These are phyloP conservation scores for Amoebophrya sp. DNA, from an alignment of 169 alveolate species.

Conservation along the genomic window DNA sequence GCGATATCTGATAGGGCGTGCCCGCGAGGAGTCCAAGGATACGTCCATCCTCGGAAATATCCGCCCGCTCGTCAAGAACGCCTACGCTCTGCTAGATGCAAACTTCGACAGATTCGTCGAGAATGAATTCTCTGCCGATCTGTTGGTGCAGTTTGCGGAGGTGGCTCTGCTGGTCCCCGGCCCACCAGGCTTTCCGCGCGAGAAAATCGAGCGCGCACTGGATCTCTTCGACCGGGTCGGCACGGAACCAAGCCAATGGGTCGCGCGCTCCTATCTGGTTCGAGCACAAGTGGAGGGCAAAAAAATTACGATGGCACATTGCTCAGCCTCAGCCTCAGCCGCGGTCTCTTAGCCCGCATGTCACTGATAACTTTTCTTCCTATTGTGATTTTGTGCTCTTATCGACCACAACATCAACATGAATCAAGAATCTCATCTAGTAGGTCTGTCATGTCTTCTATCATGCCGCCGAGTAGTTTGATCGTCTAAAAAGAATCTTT, in stretches of 20 bases:
- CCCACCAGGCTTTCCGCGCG: background rate
- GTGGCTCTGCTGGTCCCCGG: background rate
- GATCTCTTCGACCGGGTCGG: conserved; percentile 32
- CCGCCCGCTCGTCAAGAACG: background rate
- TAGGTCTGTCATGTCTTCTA: background rate
- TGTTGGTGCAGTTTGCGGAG: background rate
- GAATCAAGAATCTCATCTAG: background rate
- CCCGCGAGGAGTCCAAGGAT: background rate
- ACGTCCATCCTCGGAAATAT: background rate
- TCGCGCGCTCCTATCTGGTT: background rate
- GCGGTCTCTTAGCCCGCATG: background rate
- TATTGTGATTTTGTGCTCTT: background rate
- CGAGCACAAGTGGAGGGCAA: background rate
- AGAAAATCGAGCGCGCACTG: conserved; percentile 36
- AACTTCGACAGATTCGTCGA: background rate
- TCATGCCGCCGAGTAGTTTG: too few species aligned
- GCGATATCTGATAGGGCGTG: background rate
- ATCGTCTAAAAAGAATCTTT: conserved; percentile 25
- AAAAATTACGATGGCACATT: conserved; percentile 33
- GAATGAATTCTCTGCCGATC: background rate
- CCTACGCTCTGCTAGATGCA: background rate
- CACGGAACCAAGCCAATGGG: background rate
- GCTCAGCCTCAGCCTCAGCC: background rate
- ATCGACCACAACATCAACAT: background rate
- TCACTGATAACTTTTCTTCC: background rate